phyloP scores from a whole-genome alignment of 2,329 filamentous ascomycete genomes.

The Beauveria scarabaeidicola region DNA sequence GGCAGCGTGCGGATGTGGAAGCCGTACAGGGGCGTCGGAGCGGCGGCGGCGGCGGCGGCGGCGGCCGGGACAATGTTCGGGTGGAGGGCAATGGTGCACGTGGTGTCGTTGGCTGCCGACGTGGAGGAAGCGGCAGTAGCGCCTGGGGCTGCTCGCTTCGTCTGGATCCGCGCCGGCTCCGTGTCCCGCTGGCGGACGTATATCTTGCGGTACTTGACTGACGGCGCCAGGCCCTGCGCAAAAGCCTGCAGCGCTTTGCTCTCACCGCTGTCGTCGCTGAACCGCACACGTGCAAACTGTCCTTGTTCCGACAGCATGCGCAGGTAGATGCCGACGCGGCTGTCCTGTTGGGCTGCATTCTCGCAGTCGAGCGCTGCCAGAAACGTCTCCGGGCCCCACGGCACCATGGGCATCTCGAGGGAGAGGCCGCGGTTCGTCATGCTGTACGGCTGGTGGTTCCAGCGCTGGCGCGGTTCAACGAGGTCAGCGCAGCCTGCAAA shows the following conservation, averaged over 20 bases:
- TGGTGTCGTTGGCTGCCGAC: neutral
- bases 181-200: slow-evolving; percentile 3
- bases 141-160: neutral
- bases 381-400: slow-evolving; percentile 11
- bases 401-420: slow-evolving; percentile 8
- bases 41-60: neutral
- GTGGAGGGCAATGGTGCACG: neutral
- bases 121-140: neutral
- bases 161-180: neutral
- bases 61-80: neutral
- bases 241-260: neutral
- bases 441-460: slow-evolving; percentile 4
- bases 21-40: neutral
- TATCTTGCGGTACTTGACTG: neutral
- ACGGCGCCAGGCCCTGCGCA: neutral
- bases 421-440: slow-evolving; percentile 10
- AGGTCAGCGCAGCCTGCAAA: slow-evolving; percentile 2
- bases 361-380: slow-evolving; percentile 9
- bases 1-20: slow-evolving; percentile 8
- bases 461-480: neutral
- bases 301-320: neutral
- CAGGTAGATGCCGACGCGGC: slow-evolving; percentile 8
- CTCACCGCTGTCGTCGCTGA: neutral
- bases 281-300: neutral
- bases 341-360: neutral